These are phyloP conservation scores for Hypoxylon sp. DNA, from an alignment of 2,329 filamentous ascomycete species.

Conservation along the genomic window DNA sequence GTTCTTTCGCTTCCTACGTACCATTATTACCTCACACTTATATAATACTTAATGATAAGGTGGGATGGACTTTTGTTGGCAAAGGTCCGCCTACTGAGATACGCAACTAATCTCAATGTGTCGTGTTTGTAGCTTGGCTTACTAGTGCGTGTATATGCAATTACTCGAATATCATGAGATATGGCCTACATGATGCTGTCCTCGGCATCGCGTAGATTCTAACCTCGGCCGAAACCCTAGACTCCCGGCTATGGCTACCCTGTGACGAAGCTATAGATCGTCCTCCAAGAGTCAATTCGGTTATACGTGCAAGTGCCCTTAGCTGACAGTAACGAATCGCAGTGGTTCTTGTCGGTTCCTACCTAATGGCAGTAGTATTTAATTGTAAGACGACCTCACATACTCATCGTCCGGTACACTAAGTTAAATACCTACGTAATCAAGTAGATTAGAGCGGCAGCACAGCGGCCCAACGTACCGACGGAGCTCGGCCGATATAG, in stretches of 20 bases:
- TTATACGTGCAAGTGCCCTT: neutral
- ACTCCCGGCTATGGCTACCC: neutral
- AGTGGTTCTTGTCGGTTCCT: neutral
- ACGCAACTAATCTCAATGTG: neutral
- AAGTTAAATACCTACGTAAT: neutral
- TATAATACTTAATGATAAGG: slow-evolving; percentile 43
- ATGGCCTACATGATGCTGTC: neutral
- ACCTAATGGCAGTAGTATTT: neutral
- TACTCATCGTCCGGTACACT: neutral
- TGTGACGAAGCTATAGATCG: neutral
- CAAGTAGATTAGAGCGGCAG: neutral
- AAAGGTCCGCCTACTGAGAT: slow-evolving; percentile 18
- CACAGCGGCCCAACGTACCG: neutral
- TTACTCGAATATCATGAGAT: neutral
- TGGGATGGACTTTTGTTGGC: slow-evolving; percentile 13
- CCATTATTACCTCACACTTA: slow-evolving; percentile 37
- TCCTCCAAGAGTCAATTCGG: neutral
- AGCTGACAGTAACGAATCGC: neutral
- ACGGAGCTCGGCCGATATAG: neutral
- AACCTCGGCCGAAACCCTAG: neutral
- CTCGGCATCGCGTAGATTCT: neutral
- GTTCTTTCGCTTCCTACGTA: slow-evolving; percentile 37
- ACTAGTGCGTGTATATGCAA: neutral
- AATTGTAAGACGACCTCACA: neutral
- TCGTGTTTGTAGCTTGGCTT: neutral